Conservation (phyloP, 352 stramenopile genomes). For the Peronospora farinosa region DNA sequence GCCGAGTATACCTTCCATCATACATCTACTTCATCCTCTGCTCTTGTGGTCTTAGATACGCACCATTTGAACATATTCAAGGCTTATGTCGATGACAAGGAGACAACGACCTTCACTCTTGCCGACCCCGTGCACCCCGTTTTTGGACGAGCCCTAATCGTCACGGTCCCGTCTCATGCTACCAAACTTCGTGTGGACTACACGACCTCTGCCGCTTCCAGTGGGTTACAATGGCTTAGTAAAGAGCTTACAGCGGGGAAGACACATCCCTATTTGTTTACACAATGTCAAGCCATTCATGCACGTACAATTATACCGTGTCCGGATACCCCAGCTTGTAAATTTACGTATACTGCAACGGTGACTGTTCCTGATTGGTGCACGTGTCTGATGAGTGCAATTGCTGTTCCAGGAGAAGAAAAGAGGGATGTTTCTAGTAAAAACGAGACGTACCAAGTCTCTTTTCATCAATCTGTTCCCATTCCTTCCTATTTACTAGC, state of each 20-base stretch:
- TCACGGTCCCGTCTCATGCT: conserved; percentile 32
- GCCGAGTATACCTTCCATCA: conserved; percentile 79
- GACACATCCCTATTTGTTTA: conserved; percentile 92
- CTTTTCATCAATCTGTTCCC: conserved; percentile 88
- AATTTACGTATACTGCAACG: conserved; percentile 92
- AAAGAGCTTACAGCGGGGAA: conserved; percentile 92
- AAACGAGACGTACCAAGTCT: conserved; percentile 43
- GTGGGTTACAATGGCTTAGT: conserved; percentile 87
- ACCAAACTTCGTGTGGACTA: conserved; percentile 78
- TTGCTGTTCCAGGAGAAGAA: conserved; percentile 25
- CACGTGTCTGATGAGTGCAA: conserved; percentile 90
- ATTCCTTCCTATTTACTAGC: conserved; percentile 95
- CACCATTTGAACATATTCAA: conserved; percentile 66
- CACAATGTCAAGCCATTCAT: conserved; percentile 93
- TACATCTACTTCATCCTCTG: conserved; percentile 18
- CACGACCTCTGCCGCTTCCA: conserved; percentile 54
- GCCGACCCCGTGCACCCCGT: conserved; percentile 34
- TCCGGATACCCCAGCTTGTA: conserved; percentile 89
- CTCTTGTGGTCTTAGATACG: conserved; percentile 80
- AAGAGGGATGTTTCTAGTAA: conserved; percentile 6
- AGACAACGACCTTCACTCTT: conserved; percentile 51
- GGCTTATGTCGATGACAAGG: conserved; percentile 42
- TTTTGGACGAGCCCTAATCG: conserved; percentile 55
- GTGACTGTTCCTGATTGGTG: conserved; percentile 89
- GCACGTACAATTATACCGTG: conserved; percentile 93